Percentiles rank a stretch among this genome's conserved stretches.
Conservation (phyloP, 306 rosid species). For the Prunus mongolica region DNA sequence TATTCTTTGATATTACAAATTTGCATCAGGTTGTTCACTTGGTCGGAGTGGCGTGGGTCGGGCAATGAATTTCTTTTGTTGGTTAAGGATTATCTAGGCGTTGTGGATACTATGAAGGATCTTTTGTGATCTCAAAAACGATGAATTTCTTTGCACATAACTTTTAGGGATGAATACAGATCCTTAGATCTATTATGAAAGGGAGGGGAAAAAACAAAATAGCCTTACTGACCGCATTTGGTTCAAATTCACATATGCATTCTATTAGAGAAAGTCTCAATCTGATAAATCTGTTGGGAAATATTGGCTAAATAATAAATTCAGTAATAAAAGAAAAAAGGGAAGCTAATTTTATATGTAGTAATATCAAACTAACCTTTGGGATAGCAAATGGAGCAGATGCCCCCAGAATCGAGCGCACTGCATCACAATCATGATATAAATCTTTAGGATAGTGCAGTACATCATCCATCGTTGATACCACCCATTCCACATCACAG, state of each 20-base stretch:
- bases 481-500: conserved; percentile 69
- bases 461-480: conserved; percentile 54
- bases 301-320: background rate
- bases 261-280: background rate
- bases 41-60: too few relatives aligned
- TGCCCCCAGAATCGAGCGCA: conserved; percentile 62
- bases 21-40: too few relatives aligned
- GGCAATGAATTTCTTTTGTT: too few relatives aligned
- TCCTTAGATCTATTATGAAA: background rate
- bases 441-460: conserved; percentile 80
- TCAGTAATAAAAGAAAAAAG: background rate
- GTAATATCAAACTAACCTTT: conserved; percentile 56
- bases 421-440: conserved; percentile 70
- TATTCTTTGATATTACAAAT: too few relatives aligned
- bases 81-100: too few relatives aligned
- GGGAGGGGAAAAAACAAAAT: background rate
- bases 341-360: background rate
- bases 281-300: background rate
- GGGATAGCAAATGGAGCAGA: conserved; percentile 82
- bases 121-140: too few relatives aligned
- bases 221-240: background rate
- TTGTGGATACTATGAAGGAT: too few relatives aligned
- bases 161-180: too few relatives aligned
- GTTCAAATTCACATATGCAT: background rate
- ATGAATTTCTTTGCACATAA: too few relatives aligned